These are phyloP conservation scores for Kwoniella pini DNA, from an alignment of 768 basidiomycete species.

Conservation along the genomic window DNA sequence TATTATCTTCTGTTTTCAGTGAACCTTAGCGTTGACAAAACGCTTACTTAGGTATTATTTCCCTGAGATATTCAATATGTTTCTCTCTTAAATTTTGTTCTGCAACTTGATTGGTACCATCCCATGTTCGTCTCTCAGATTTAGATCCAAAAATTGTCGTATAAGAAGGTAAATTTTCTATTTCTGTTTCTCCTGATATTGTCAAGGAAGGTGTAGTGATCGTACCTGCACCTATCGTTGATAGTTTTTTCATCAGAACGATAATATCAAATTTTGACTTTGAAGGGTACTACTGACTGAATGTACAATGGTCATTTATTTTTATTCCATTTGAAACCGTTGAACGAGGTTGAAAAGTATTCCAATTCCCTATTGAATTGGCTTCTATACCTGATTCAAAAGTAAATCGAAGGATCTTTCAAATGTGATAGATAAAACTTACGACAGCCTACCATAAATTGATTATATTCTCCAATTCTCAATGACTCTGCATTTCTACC, in stretches of 20 bases:
- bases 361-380: slow-evolving; percentile 77
- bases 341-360: slow-evolving; percentile 80
- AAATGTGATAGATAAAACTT: slow-evolving; percentile 53
- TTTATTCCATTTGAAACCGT: slow-evolving; percentile 80
- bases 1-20: too few relatives aligned
- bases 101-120: slow-evolving; percentile 77
- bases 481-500: slow-evolving; percentile 68
- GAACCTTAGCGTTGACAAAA: too few relatives aligned
- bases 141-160: slow-evolving; percentile 77
- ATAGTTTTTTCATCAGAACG: background rate
- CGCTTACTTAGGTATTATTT: slow-evolving; percentile 61
- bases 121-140: slow-evolving; percentile 75
- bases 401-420: slow-evolving; percentile 6
- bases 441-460: slow-evolving; percentile 94
- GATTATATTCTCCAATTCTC: slow-evolving; percentile 89
- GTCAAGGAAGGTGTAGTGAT: slow-evolving; percentile 20
- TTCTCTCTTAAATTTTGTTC: slow-evolving; percentile 80
- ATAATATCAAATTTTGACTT: background rate
- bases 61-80: slow-evolving; percentile 86
- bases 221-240: slow-evolving; percentile 26
- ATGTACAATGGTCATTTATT: slow-evolving; percentile 74
- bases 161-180: slow-evolving; percentile 73
- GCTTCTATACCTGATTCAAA: slow-evolving; percentile 72
- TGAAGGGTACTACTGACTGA: too few relatives aligned
- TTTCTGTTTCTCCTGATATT: slow-evolving; percentile 53